Conservation (phyloP, 2,329 filamentous ascomycete species). For the Colletotrichum spinosum region DNA sequence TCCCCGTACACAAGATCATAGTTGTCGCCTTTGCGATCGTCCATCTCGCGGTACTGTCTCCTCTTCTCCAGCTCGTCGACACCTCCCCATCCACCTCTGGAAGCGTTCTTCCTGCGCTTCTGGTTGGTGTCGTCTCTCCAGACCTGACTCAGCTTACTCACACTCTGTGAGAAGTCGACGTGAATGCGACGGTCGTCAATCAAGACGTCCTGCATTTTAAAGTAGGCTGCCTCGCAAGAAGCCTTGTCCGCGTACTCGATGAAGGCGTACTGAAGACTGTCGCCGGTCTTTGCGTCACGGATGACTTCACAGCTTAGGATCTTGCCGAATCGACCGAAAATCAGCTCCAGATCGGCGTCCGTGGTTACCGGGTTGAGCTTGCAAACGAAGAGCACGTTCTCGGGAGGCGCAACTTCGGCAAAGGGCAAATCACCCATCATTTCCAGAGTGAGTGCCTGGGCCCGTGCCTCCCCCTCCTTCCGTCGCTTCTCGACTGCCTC, state of each 20-base stretch:
- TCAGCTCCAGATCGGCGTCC: conserved; percentile 93
- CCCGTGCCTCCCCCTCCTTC: conserved; percentile 89
- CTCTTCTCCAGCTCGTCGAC: conserved; percentile 90
- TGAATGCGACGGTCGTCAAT: conserved; percentile 98
- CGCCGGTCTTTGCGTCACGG: conserved; percentile 90
- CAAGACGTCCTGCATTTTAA: conserved; percentile 98
- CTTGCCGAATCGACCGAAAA: conserved; percentile 96
- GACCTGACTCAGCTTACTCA: conserved; percentile 85
- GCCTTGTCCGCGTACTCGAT: conserved; percentile 96
- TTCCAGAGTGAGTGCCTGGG: conserved; percentile 93
- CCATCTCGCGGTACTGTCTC: conserved; percentile 84
- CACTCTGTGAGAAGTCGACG: conserved; percentile 98
- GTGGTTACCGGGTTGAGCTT: conserved; percentile 97
- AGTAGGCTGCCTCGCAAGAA: conserved; percentile 94
- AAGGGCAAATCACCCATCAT: conserved; percentile 98
- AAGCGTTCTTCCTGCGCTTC: conserved; percentile 71
- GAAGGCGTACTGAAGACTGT: conserved; percentile 97
- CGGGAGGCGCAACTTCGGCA: conserved; percentile 95
- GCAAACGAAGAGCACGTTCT: conserved; percentile 98
- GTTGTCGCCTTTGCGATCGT: conserved; percentile 55
- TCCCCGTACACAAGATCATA: conserved; percentile 89
- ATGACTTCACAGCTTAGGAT: conserved; percentile 98
- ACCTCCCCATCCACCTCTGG: conserved; percentile 87
- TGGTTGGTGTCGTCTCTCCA: conserved; percentile 90
- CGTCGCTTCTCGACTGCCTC: conserved; percentile 84